Conservation (phyloP, 2,329 filamentous ascomycete genomes). For the Coniella vitis region DNA sequence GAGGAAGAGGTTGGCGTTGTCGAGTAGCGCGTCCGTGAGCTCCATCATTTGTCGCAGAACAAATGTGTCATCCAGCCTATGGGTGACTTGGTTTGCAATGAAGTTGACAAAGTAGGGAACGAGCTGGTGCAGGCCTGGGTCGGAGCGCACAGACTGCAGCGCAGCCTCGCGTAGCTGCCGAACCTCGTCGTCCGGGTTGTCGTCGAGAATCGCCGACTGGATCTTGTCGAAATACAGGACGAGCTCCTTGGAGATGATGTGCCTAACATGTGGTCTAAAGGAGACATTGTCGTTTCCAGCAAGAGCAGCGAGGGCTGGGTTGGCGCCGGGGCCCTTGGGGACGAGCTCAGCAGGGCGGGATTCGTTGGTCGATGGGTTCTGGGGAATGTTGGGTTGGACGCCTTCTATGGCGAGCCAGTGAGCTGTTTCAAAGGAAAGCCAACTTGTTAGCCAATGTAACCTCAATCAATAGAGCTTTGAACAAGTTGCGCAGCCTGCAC, state of each 20-base stretch:
- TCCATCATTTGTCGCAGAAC: conserved; percentile 89
- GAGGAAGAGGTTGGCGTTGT: conserved; percentile 73
- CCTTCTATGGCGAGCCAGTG: conserved; percentile 98
- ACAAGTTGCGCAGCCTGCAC: conserved; percentile 17
- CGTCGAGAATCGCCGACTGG: conserved; percentile 79
- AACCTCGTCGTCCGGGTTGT: conserved; percentile 73
- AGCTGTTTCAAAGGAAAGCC: conserved; percentile 41
- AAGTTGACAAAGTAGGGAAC: conserved; percentile 96
- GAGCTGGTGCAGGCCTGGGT: conserved; percentile 90
- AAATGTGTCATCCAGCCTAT: conserved; percentile 85
- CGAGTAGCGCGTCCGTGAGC: conserved; percentile 74
- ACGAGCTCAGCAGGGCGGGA: conserved; percentile 77
- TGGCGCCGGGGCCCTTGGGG: conserved; percentile 83
- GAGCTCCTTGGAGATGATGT: conserved; percentile 91
- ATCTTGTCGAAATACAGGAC: conserved; percentile 97
- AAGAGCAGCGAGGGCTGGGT: conserved; percentile 75
- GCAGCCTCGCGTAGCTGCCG: conserved; percentile 71
- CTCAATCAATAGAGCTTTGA: no score
- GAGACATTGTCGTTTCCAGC: conserved; percentile 76
- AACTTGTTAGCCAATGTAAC: background rate
- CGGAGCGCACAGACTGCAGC: conserved; percentile 75
- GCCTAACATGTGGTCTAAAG: conserved; percentile 88
- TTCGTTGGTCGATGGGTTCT: conserved; percentile 86
- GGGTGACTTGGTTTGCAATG: conserved; percentile 91
- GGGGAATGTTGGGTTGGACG: conserved; percentile 90